phyloP scores from a whole-genome alignment of 2,329 filamentous ascomycete genomes.

The Cladobotryum protrusum region DNA sequence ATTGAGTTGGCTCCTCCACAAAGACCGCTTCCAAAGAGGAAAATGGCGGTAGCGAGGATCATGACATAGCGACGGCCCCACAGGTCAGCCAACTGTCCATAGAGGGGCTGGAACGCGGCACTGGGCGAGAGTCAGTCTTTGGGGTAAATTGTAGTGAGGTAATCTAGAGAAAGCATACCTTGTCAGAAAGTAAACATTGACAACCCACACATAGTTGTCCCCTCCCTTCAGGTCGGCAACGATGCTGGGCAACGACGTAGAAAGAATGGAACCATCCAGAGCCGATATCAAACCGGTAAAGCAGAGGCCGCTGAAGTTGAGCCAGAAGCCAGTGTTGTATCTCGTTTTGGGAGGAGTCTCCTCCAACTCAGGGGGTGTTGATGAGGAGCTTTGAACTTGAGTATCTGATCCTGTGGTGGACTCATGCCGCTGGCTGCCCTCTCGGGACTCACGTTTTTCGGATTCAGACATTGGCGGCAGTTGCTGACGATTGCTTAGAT shows the following conservation, averaged over 20 bases:
- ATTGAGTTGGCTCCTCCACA: slow-evolving; percentile 38
- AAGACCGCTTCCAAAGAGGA: slow-evolving; percentile 45
- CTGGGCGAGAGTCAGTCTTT: slow-evolving; percentile 13
- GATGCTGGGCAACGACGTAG: slow-evolving; percentile 2
- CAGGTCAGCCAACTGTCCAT: slow-evolving; percentile 42
- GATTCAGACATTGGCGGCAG: too few relatives aligned
- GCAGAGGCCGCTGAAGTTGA: background rate
- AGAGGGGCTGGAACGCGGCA: slow-evolving; percentile 36
- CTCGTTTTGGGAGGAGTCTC: too few relatives aligned
- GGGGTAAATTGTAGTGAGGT: background rate
- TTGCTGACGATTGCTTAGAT: too few relatives aligned
- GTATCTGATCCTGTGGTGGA: too few relatives aligned
- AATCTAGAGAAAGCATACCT: too few relatives aligned
- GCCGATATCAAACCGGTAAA: background rate
- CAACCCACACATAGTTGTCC: background rate
- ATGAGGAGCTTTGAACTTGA: too few relatives aligned
- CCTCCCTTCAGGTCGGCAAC: background rate
- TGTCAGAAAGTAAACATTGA: background rate
- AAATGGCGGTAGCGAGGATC: slow-evolving; percentile 34
- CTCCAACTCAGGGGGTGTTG: too few relatives aligned
- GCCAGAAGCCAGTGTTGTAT: background rate
- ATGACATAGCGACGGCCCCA: slow-evolving; percentile 40
- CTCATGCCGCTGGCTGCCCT: too few relatives aligned
- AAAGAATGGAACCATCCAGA: background rate
- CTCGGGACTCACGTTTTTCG: too few relatives aligned